A percentile compares a stretch with the other conserved stretches of the same genome.
Evolutionary conservation across 441 rosid genomes (phyloP).

Genomic region (Erodium trifolium): DNA sequence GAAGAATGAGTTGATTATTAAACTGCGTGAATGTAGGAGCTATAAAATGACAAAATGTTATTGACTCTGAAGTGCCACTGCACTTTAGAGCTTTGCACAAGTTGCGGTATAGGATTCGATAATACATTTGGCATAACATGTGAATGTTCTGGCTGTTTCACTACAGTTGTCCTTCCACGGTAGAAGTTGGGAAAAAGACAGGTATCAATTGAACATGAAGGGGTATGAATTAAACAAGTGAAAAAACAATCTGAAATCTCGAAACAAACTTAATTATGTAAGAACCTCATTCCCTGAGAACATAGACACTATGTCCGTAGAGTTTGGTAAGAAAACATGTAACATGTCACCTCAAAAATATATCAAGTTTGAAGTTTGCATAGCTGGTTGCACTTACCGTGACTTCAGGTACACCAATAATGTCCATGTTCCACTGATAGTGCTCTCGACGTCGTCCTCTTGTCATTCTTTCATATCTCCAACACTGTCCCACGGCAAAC

Average conservation of each 20-base stretch:
- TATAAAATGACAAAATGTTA: slow-evolving; percentile 8
- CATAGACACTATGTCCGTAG: neutral
- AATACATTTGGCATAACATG: neutral
- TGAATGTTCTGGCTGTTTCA: neutral
- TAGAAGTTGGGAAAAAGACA: neutral
- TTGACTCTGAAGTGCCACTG: neutral
- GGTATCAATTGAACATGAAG: neutral
- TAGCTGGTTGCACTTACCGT: slow-evolving; percentile 36
- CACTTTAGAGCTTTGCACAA: slow-evolving; percentile 9
- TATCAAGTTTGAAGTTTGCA: slow-evolving; percentile 7
- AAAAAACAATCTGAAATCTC: neutral
- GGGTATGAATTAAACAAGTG: neutral
- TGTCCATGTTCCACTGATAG: slow-evolving; percentile 98
- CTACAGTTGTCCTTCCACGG: neutral
- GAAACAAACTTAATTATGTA: neutral
- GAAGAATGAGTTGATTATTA: slow-evolving; percentile 3
- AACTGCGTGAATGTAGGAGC: slow-evolving; percentile 10
- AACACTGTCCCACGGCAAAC: slow-evolving; percentile 91
- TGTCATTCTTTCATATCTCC: slow-evolving; percentile 97
- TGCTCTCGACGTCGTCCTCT: slow-evolving; percentile 92
- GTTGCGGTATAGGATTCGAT: neutral
- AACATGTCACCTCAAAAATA: slow-evolving; percentile 7
- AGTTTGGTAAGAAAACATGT: neutral
- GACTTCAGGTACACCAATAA: slow-evolving; percentile 76
- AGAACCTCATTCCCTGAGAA: neutral